Base-by-base conservation (phyloP, 2,329 filamentous ascomycete species). In the Cytospora mali region DNA sequence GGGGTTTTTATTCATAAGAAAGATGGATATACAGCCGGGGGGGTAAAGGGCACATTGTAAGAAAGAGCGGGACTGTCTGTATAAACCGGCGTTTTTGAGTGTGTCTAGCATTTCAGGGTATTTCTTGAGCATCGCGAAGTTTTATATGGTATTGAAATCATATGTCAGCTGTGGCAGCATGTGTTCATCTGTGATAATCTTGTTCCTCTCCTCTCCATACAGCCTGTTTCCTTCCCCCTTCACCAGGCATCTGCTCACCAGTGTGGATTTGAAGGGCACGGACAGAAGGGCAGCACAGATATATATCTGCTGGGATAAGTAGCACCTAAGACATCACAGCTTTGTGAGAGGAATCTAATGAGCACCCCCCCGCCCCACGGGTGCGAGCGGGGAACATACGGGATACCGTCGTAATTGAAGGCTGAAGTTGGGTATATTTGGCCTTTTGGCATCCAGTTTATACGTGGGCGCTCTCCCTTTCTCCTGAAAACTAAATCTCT, bases 71-170 rank as follows among this genome's bases (percentile, higher is more conserved):
- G n/a, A 49, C 6, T 18, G 39, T 57, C 6, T 18, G 39, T 57
- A 39, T 60, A 48, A 51, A 50, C 33, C 21, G 62, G 65, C 53
- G 60, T 64, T 62, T 25, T 53, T 57, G 31, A 54, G 52, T 29
- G 39, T 57, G 55, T 62, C 23, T 55, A 62, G 54, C 62, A 64
- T 64, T 64, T 53, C 59, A 58, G 62, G 58, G 23, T 55, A 27
- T 46, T n/a, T 46, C 53, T 55, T 25, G 57, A 64, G 62, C 62
- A 64, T 64, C 58, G 59, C 51, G 55, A 64, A 55, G 48, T 58
- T 42, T 21, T 46, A 10, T n/a, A 46, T n/a, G n/a, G 42, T 23
- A 21, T 46, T 23, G n/a, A 51, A 51, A 42, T 39, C 48, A 54
- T 56, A 11, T 33, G 27, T 28, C 23, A 57, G 21, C 10, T 16